These are phyloP conservation scores for Colletotrichum sp. DNA, from an alignment of 2,329 filamentous ascomycete genomes.

Conservation along the genomic window DNA sequence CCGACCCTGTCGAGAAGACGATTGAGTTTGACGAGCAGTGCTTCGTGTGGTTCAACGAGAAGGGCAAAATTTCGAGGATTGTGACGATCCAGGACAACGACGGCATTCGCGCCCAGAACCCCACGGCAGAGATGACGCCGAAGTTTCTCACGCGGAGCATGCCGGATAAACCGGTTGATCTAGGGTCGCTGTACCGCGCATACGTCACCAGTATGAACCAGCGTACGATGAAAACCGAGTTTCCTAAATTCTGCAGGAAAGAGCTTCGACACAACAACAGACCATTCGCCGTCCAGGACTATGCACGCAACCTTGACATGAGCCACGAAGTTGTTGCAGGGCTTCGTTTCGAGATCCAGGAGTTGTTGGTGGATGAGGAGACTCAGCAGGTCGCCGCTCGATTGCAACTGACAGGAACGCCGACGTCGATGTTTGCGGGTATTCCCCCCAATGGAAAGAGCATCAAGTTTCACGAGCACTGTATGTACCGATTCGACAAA, in stretches of 20 bases:
- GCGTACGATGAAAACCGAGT: constrained; percentile 26
- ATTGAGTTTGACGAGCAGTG: constrained; percentile 18
- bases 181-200: constrained; percentile 24
- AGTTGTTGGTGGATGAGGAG: constrained; percentile 33
- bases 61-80: constrained; percentile 13
- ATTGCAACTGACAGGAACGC: constrained; percentile 34
- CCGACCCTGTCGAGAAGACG: not conserved
- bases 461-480: constrained; percentile 36
- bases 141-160: constrained; percentile 1
- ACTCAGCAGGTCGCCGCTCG: constrained; percentile 35
- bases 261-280: constrained; percentile 34
- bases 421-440: constrained; percentile 29
- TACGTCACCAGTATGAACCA: constrained; percentile 38
- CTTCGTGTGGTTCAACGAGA: constrained; percentile 17
- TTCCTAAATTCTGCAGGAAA: constrained; percentile 31
- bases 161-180: not conserved
- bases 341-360: constrained; percentile 28
- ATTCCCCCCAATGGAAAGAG: constrained; percentile 30
- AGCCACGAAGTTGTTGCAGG: constrained; percentile 32
- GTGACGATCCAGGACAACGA: constrained; percentile 18
- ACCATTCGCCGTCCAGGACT: constrained; percentile 26
- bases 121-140: constrained; percentile 1
- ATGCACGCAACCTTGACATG: constrained; percentile 31
- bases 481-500: constrained; percentile 35
- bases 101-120: constrained; percentile 1